phyloP scores from a whole-genome alignment of 768 basidiomycete species.

The Kwoniella mangroviensis region DNA sequence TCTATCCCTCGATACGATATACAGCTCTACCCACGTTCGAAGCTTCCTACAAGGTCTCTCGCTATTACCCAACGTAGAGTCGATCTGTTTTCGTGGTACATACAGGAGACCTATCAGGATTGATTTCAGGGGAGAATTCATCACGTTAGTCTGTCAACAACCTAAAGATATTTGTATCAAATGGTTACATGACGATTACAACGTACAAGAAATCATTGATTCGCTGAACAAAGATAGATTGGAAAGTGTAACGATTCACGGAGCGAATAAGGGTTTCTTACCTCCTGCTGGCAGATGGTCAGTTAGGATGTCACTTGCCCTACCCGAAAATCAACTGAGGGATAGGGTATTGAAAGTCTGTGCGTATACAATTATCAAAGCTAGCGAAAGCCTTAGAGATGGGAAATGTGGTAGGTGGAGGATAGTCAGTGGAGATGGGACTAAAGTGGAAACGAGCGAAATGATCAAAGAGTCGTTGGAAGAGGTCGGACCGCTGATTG shows the following conservation, averaged over 20 bases:
- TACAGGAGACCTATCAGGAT: neutral
- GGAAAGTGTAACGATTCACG: neutral
- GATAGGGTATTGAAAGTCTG: too few species aligned
- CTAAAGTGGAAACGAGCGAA: too few species aligned
- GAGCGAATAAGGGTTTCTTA: neutral
- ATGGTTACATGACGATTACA: neutral
- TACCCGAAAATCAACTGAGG: too few species aligned
- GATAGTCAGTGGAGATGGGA: too few species aligned
- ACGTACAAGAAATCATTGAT: neutral
- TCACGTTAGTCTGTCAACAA: neutral
- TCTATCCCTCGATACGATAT: too few species aligned
- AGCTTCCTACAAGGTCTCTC: too few species aligned
- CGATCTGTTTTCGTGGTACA: neutral
- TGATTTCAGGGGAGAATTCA: neutral
- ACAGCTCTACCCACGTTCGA: too few species aligned
- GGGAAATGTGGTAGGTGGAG: too few species aligned
- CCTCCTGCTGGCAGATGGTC: neutral
- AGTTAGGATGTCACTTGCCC: neutral
- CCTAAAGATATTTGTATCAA: neutral
- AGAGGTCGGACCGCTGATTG: too few species aligned
- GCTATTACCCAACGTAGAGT: neutral
- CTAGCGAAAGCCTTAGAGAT: too few species aligned
- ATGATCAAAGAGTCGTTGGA: too few species aligned
- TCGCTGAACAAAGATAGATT: neutral
- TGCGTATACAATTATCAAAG: too few species aligned